phyloP scores from a whole-genome alignment of 495 filamentous ascomycete species.

The Talaromyces nanjingensis region DNA sequence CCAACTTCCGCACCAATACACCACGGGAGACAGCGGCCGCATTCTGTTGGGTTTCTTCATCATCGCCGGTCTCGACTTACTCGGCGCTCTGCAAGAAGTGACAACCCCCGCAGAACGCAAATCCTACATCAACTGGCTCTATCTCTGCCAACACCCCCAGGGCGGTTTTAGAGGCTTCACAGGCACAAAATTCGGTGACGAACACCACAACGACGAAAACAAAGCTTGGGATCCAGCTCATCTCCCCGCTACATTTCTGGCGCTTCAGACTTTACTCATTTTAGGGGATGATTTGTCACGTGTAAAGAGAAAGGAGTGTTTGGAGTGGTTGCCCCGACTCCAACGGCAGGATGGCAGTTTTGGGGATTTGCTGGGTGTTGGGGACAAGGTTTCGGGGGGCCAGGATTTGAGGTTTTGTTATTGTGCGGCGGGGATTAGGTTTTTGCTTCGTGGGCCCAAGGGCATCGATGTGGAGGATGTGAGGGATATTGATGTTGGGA shows the following conservation, averaged over 20 bases:
- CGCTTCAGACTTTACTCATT: constrained; percentile 65
- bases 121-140: constrained; percentile 63
- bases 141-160: constrained; percentile 63
- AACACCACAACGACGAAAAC: constrained; percentile 35
- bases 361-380: constrained; percentile 64
- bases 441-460: constrained; percentile 61
- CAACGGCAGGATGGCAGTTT: constrained; percentile 88
- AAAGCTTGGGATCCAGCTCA: constrained; percentile 71
- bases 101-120: constrained; percentile 52
- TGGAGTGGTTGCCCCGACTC: constrained; percentile 67
- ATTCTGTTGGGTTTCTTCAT: constrained; percentile 86
- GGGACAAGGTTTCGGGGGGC: constrained; percentile 62
- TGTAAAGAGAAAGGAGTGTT: constrained; percentile 58
- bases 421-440: constrained; percentile 70
- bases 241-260: constrained; percentile 82
- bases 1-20: constrained; percentile 73
- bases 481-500: constrained; percentile 69
- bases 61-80: constrained; percentile 73
- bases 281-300: constrained; percentile 64
- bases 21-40: constrained; percentile 78
- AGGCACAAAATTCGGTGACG: constrained; percentile 50
- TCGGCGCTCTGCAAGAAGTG: constrained; percentile 51
- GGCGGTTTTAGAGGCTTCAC: constrained; percentile 81
- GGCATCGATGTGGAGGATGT: constrained; percentile 46
- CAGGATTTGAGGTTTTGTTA: constrained; percentile 85